phyloP scores from a whole-genome alignment of 495 filamentous ascomycete species.

The Neurospora sp. region DNA sequence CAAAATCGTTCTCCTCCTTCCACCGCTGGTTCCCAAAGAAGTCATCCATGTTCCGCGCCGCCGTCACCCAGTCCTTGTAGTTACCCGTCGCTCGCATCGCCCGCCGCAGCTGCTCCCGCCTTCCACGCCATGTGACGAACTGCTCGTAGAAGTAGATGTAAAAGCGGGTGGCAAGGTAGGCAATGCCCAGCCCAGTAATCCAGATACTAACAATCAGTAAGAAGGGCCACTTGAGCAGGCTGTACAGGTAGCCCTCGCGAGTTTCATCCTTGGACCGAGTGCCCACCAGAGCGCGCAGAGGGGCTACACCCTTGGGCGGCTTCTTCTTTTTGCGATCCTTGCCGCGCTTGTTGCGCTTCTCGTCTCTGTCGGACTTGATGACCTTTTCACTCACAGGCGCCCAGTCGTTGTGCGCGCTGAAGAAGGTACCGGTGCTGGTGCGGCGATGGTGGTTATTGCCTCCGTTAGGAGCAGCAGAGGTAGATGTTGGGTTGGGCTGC shows the following conservation, averaged over 20 bases:
- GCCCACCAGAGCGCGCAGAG: conserved; percentile 18
- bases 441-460: conserved; percentile 2
- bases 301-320: conserved; percentile 24
- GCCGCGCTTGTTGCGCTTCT: background rate
- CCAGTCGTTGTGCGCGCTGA: conserved; percentile 79
- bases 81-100: conserved; percentile 57
- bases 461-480: background rate
- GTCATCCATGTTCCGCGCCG: conserved; percentile 67
- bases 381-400: conserved; percentile 63
- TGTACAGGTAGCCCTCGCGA: conserved; percentile 83
- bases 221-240: conserved; percentile 83
- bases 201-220: conserved; percentile 68
- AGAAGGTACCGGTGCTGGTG: conserved; percentile 34
- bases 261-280: conserved; percentile 76
- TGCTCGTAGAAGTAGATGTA: conserved; percentile 89
- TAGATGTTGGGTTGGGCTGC: background rate
- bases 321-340: conserved; percentile 20
- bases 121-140: conserved; percentile 62
- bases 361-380: conserved; percentile 22
- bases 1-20: conserved; percentile 83
- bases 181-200: conserved; percentile 56
- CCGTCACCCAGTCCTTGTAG: conserved; percentile 73
- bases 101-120: conserved; percentile 55
- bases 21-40: conserved; percentile 76
- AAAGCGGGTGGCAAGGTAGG: conserved; percentile 70